Evolutionary conservation across 768 basidiomycete species (phyloP), one percentile per base, ranked within the genome.

Genomic region (Lactarius tabidus): DNA sequence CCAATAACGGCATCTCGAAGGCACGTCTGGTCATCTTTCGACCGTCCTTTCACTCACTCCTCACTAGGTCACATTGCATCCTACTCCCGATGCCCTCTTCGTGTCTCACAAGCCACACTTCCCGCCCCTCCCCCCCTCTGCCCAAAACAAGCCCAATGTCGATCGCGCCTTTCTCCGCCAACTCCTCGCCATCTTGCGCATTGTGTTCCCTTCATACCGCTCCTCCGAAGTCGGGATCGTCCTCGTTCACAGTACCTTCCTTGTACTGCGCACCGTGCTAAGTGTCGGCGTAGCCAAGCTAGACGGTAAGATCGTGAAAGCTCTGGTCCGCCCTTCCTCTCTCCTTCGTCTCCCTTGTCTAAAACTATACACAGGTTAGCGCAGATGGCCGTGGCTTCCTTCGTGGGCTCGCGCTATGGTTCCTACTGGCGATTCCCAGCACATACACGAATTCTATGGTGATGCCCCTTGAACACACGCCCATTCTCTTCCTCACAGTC

Each of bases 381-480:
- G 95, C 93, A 0, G 86, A 98, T 71, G 90, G 86, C 0, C 81
- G 81, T 58, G 94, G 93, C 0, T 98, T 98, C 73, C 69, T 93
- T 20, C 83, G 79, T 60, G 95, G 95, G 1, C 76, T 98, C 1
- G 89, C 79, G 0, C 79, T 92, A 61, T 98, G 96, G 96, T 97
- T 95, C 72, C 78, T 86, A 12, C 81, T 98, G 12, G 93, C 95
- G 2, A 81, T 98, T 29, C 96, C 96, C 0, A 93, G 91, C 72
- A 94, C 93, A 26, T 95, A 94, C 73, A 98, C 96, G 0, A 98
- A 98, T 73, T 88, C 92, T 2, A 94, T 98, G 92, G 93, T 91
- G 36, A 55, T 23, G 5, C 35, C 12, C 14, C 10, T 20, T 15
- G 17, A 14, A 20, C 6, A 23, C 57, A 2, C 23, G n/a, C 36